Percentiles rank a stretch among this genome's conserved stretches.
Conservation (phyloP, 2,329 filamentous ascomycete species). For the Penicillium paneum region DNA sequence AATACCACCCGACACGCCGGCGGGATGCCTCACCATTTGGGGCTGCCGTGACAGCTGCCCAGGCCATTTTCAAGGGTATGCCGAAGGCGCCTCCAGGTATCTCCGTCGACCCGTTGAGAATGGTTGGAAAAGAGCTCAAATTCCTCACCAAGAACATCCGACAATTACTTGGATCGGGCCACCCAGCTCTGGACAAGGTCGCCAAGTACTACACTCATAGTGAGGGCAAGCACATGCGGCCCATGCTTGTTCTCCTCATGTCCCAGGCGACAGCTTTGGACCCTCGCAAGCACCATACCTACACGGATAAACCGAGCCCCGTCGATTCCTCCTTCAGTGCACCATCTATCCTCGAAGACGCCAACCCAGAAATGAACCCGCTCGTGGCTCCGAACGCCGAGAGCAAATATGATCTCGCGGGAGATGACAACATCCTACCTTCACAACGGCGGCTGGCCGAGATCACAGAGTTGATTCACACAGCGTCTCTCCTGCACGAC, state of each 20-base stretch:
- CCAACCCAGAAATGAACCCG: constrained; percentile 67
- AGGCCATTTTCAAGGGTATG: constrained; percentile 46
- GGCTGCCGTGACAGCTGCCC: constrained; percentile 53
- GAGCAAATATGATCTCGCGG: constrained; percentile 37
- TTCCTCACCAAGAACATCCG: constrained; percentile 91
- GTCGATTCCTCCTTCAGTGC: constrained; percentile 63
- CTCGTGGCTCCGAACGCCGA: constrained; percentile 49
- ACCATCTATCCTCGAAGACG: constrained; percentile 66
- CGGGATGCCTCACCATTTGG: constrained; percentile 42
- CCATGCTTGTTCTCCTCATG: constrained; percentile 94
- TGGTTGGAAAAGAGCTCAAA: constrained; percentile 95
- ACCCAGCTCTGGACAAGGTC: constrained; percentile 88
- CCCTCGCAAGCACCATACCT: constrained; percentile 56
- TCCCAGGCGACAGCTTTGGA: constrained; percentile 84
- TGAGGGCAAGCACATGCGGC: constrained; percentile 94
- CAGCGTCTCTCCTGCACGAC: constrained; percentile 92
- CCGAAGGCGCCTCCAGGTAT: constrained; percentile 52
- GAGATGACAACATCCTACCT: constrained; percentile 69
- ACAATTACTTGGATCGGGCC: constrained; percentile 87
- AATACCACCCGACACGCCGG: constrained; percentile 41
- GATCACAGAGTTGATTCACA: constrained; percentile 96
- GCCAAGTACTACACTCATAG: constrained; percentile 98
- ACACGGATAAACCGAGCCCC: constrained; percentile 31
- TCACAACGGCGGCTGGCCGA: constrained; percentile 89
- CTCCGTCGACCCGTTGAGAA: constrained; percentile 79